Conservation (phyloP, 192 early-diverging fungal genomes). For the Coemansia sp. region DNA sequence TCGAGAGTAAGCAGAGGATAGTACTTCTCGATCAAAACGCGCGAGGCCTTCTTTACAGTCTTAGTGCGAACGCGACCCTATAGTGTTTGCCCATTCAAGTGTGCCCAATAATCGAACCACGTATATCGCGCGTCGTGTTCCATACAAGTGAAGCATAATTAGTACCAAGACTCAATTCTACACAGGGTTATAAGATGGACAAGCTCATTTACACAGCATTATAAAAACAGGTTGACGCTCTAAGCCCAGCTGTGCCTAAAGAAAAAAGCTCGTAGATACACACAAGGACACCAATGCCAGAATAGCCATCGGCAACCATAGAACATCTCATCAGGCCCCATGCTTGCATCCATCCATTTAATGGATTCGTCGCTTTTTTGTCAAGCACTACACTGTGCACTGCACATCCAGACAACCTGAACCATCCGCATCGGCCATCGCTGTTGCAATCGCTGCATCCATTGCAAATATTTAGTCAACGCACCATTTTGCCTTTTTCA, state of each 20-base stretch:
- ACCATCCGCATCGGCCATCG: not conserved
- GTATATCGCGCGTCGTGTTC: not conserved
- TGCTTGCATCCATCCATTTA: not conserved
- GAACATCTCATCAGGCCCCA: too few species aligned
- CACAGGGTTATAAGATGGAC: not conserved
- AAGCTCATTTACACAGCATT: too few species aligned
- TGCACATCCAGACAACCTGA: too few species aligned
- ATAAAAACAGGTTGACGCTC: too few species aligned
- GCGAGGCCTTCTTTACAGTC: conserved; percentile 99
- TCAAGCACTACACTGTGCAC: not conserved
- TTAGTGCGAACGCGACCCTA: conserved; percentile 98
- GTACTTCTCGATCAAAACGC: conserved; percentile 99
- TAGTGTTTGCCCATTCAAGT: not conserved
- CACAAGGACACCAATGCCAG: too few species aligned
- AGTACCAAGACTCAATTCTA: not conserved
- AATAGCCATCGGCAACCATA: too few species aligned
- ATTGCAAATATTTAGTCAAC: conserved; percentile 2
- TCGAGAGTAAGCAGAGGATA: conserved; percentile 98
- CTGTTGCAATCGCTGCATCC: conserved; percentile 5
- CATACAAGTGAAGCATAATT: not conserved
- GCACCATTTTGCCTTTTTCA: conserved; percentile 14
- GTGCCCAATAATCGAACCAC: not conserved
- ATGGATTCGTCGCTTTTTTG: not conserved
- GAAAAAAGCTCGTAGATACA: too few species aligned
- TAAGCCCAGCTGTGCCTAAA: too few species aligned